These are phyloP conservation scores for Phytophthora ramorum DNA, from an alignment of 352 stramenopile species.

Conservation along the genomic window DNA sequence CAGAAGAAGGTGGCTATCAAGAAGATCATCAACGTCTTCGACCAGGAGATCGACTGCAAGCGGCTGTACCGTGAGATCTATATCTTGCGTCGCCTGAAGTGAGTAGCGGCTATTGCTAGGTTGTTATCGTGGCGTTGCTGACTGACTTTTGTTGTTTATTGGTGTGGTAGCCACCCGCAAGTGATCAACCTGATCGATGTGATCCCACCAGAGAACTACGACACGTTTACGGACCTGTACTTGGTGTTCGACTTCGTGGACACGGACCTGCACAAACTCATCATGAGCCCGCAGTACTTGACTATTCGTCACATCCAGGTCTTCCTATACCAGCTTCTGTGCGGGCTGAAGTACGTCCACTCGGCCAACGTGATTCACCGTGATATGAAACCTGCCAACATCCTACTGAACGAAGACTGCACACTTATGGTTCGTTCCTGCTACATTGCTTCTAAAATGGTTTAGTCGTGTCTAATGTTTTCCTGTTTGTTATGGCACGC, in stretches of 20 bases:
- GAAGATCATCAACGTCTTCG: conserved; percentile 91
- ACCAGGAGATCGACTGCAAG: conserved; percentile 90
- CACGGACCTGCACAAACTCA: conserved; percentile 95
- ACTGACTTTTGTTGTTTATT: neutral
- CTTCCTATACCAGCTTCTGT: conserved; percentile 96
- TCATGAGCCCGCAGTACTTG: conserved; percentile 93
- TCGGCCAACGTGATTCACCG: conserved; percentile 91
- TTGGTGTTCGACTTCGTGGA: conserved; percentile 94
- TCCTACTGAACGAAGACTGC: conserved; percentile 89
- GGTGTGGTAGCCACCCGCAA: conserved; percentile 62
- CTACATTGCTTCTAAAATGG: neutral
- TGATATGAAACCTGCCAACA: conserved; percentile 91
- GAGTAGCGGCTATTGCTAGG: conserved; percentile 6
- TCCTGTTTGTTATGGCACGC: neutral
- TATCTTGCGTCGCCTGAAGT: conserved; percentile 86
- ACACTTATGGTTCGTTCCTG: conserved; percentile 68
- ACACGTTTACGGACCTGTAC: conserved; percentile 92
- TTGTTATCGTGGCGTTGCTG: neutral
- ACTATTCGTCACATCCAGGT: conserved; percentile 97
- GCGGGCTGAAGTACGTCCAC: conserved; percentile 97
- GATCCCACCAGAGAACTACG: conserved; percentile 83
- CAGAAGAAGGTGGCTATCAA: conserved; percentile 91
- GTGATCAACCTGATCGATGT: conserved; percentile 88
- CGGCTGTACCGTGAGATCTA: conserved; percentile 89
- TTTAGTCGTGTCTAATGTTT: conserved; percentile 1